phyloP scores from a whole-genome alignment of 148 eudicot genomes.

The Spergularia bocconei region DNA sequence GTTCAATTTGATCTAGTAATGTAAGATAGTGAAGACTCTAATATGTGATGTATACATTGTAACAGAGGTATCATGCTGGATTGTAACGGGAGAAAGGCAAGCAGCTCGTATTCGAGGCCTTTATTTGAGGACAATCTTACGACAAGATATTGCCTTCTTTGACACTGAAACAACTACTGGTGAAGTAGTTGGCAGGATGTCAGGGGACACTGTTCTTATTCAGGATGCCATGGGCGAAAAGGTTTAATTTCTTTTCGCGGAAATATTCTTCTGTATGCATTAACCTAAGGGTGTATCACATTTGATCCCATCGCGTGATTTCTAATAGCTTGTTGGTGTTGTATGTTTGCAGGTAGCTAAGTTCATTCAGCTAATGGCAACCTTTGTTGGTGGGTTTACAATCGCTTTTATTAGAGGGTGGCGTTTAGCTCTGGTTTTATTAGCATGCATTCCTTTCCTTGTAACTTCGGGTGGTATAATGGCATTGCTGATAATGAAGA shows the following conservation, averaged over 20 bases:
- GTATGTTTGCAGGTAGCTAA: slow-evolving; percentile 58
- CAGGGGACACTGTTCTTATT: slow-evolving; percentile 89
- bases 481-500: slow-evolving; percentile 52
- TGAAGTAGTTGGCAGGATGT: slow-evolving; percentile 82
- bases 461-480: slow-evolving; percentile 50
- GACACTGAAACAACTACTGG: slow-evolving; percentile 89
- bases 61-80: slow-evolving; percentile 88
- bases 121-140: slow-evolving; percentile 65
- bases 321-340: background rate
- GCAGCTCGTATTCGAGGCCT: slow-evolving; percentile 67
- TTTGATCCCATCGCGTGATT: no score
- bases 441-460: slow-evolving; percentile 56
- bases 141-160: slow-evolving; percentile 81
- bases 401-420: slow-evolving; percentile 75
- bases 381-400: slow-evolving; percentile 65
- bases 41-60: background rate
- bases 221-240: slow-evolving; percentile 97
- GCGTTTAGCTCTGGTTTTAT: slow-evolving; percentile 65
- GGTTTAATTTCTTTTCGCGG: slow-evolving; percentile 24
- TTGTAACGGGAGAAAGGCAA: slow-evolving; percentile 82
- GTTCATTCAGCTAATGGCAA: slow-evolving; percentile 59
- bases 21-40: background rate
- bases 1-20: no score
- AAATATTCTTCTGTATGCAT: no score
- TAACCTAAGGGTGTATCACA: no score